Conservation (phyloP, 192 early-diverging fungal genomes). For the Coemansia sp. region DNA sequence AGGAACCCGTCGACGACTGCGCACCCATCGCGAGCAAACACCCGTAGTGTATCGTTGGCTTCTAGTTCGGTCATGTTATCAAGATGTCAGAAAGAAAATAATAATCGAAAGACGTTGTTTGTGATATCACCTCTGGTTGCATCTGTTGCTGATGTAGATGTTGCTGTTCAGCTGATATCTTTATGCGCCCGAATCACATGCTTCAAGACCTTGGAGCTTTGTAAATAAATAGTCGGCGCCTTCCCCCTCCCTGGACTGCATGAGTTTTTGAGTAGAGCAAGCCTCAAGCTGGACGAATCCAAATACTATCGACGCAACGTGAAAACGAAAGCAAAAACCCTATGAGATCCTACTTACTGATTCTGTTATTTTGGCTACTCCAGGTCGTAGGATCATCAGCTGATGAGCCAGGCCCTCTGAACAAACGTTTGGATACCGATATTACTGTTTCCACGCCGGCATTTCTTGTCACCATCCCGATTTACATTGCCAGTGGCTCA, state of each 20-base stretch:
- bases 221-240: no score
- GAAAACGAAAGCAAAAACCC: background rate
- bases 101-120: background rate
- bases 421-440: constrained; percentile 16
- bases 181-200: background rate
- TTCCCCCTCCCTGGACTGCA: no score
- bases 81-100: background rate
- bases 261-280: no score
- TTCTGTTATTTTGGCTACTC: background rate
- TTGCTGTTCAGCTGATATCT: background rate
- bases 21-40: constrained; percentile 33
- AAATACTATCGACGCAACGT: no score
- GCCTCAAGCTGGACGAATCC: no score
- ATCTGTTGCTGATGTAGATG: background rate
- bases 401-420: background rate
- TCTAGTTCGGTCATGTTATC: background rate
- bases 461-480: constrained; percentile 35
- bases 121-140: no score
- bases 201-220: no score
- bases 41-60: constrained; percentile 7
- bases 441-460: constrained; percentile 21
- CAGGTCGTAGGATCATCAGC: background rate
- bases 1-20: constrained; percentile 32
- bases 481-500: constrained; percentile 20
- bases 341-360: background rate